A percentile compares a stretch with the other conserved stretches of the same genome.
Evolutionary conservation across 1,284 basidiomycete genomes (phyloP).

Genomic region (Cryptococcus amylolentus): DNA sequence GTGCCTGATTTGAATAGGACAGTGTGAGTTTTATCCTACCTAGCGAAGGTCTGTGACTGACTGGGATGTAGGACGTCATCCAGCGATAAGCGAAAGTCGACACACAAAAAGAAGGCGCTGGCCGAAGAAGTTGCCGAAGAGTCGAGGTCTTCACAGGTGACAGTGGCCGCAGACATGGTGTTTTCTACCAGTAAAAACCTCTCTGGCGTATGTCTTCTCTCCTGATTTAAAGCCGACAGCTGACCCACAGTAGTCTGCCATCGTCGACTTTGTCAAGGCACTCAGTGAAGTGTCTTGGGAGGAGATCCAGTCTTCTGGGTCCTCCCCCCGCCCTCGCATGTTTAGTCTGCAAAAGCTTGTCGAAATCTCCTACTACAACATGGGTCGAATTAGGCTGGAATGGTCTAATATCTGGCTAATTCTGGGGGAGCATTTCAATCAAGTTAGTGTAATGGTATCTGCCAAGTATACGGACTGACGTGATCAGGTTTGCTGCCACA

Average conservation of each 20-base stretch:
- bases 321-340: constrained; percentile 86
- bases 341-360: constrained; percentile 99
- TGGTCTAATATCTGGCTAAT: constrained; percentile 99
- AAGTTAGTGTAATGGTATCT: constrained; percentile 56
- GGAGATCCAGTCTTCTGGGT: constrained; percentile 94
- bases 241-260: constrained; percentile 67
- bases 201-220: constrained; percentile 69
- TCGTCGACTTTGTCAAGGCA: constrained; percentile 96
- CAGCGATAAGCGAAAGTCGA: constrained; percentile 17
- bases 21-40: constrained; percentile 56
- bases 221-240: constrained; percentile 6
- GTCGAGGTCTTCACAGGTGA: constrained; percentile 95
- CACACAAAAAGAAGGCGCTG: constrained; percentile 49
- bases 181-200: constrained; percentile 93
- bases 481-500: constrained; percentile 88
- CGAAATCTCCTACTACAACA: constrained; percentile 99
- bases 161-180: constrained; percentile 98
- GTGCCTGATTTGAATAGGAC: constrained; percentile 74
- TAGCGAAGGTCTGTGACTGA: neutral
- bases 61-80: constrained; percentile 8
- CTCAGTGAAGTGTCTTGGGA: constrained; percentile 98
- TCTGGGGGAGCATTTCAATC: constrained; percentile 97
- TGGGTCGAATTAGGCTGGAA: constrained; percentile 95
- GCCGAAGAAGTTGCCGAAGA: constrained; percentile 95
- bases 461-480: neutral